Percentiles rank a stretch among this genome's conserved stretches.
Conservation (phyloP, 495 filamentous ascomycete genomes). For the Annulohypoxylon stygium region DNA sequence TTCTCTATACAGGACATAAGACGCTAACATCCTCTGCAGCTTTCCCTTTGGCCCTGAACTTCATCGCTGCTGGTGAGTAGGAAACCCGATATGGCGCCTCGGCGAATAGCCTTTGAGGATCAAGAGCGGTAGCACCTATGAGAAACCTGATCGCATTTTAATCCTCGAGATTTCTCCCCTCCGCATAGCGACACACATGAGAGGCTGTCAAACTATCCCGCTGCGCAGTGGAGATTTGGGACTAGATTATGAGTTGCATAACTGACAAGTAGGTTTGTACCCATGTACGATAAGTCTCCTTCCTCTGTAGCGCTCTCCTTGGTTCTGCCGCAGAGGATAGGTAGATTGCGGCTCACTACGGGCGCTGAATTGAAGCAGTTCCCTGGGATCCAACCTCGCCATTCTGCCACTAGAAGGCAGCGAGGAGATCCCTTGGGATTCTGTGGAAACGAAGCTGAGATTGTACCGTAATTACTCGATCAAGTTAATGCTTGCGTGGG, state of each 20-base stretch:
- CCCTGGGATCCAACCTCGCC: conserved; percentile 63
- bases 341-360: conserved; percentile 82
- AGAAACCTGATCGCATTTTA: not conserved
- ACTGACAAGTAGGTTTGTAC: conserved; percentile 52
- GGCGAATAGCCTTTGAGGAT: conserved; percentile 34
- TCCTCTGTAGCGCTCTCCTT: conserved; percentile 35
- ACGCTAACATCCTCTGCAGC: conserved; percentile 60
- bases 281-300: conserved; percentile 47
- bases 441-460: conserved; percentile 80
- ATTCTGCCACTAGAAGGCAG: conserved; percentile 32
- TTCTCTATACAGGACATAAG: not conserved
- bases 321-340: conserved; percentile 30
- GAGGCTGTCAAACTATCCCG: not conserved
- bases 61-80: conserved; percentile 87
- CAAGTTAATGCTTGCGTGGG: conserved; percentile 97
- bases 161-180: not conserved
- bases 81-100: conserved; percentile 31
- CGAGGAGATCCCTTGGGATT: conserved; percentile 43
- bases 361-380: conserved; percentile 73
- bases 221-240: not conserved
- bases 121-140: conserved; percentile 59
- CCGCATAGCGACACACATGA: conserved; percentile 10
- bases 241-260: conserved; percentile 40
- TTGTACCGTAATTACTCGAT: conserved; percentile 91
- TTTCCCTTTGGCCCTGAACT: conserved; percentile 80